A percentile compares a stretch with the other conserved stretches of the same genome.
These are phyloP conservation scores for Kluyveromyces nonfermentans DNA, from an alignment of 805 yeast genomes.

Conservation along the genomic window DNA sequence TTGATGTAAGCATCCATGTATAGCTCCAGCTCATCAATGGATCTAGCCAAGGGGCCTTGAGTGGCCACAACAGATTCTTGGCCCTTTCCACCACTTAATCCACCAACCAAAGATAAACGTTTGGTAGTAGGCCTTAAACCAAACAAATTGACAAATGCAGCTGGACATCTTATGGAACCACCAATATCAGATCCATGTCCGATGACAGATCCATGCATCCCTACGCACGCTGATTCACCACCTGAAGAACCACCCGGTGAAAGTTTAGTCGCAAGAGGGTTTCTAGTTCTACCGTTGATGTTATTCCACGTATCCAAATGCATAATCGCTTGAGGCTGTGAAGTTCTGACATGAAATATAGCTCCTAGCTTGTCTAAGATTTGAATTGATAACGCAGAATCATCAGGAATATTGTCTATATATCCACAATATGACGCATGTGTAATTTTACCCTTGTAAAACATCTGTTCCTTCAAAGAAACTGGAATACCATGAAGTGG, in stretches of 20 bases:
- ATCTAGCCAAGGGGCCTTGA: conserved; percentile 58
- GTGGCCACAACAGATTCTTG: conserved; percentile 59
- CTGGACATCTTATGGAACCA: conserved; percentile 60
- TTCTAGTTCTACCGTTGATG: conserved; percentile 49
- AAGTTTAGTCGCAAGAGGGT: conserved; percentile 46
- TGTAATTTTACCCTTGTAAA: conserved; percentile 43
- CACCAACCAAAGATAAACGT: conserved; percentile 36
- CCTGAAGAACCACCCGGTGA: conserved; percentile 69
- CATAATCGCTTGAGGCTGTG: conserved; percentile 64
- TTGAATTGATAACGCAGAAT: conserved; percentile 40
- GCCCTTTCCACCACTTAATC: conserved; percentile 49
- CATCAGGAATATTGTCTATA: conserved; percentile 38
- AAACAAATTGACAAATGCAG: conserved; percentile 51
- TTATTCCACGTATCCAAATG: conserved; percentile 55
- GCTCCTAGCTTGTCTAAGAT: conserved; percentile 46
- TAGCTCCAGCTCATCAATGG: conserved; percentile 56
- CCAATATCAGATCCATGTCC: conserved; percentile 70
- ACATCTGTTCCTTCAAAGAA: conserved; percentile 58
- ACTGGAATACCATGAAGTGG: conserved; percentile 65
- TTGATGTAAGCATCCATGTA: conserved; percentile 57
- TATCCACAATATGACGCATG: conserved; percentile 51
- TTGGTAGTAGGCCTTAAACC: conserved; percentile 58
- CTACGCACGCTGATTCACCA: conserved; percentile 60
- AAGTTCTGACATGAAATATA: conserved; percentile 54
- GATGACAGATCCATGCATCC: conserved; percentile 48